Evolutionary conservation across 306 rosid species (phyloP).

Genomic region (Prunus davidiana): DNA sequence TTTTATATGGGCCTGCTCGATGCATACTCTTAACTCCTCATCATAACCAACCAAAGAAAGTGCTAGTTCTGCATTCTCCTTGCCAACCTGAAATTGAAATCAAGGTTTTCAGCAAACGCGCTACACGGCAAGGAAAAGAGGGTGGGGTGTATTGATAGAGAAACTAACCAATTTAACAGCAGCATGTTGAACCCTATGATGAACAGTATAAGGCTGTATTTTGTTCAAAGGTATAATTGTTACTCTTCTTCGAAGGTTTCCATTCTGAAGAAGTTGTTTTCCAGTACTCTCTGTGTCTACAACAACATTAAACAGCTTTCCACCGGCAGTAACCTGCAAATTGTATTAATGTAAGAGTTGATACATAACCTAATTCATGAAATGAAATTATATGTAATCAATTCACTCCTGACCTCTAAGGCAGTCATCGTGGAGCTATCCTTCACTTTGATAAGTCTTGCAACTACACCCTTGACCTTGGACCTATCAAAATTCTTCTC

Average conservation of each 20-base stretch:
- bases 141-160: constrained; percentile 16
- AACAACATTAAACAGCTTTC: constrained; percentile 86
- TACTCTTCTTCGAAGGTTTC: constrained; percentile 84
- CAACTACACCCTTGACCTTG: constrained; percentile 93
- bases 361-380: neutral
- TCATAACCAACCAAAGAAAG: constrained; percentile 91
- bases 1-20: neutral
- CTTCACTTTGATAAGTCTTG: constrained; percentile 87
- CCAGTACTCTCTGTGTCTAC: constrained; percentile 92
- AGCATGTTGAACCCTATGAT: constrained; percentile 57
- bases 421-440: constrained; percentile 84
- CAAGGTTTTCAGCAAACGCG: constrained; percentile 12
- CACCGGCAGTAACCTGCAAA: constrained; percentile 91
- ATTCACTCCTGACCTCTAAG: constrained; percentile 65
- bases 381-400: constrained; percentile 6
- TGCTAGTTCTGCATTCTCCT: constrained; percentile 76
- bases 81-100: constrained; percentile 71
- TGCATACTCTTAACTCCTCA: constrained; percentile 70
- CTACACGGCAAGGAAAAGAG: neutral
- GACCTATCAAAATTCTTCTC: constrained; percentile 82
- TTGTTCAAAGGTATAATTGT: constrained; percentile 95
- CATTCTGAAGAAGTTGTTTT: constrained; percentile 83
- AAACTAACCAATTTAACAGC: constrained; percentile 67
- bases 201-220: constrained; percentile 60
- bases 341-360: constrained; percentile 14